Evolutionary conservation across 2,329 filamentous ascomycete species (phyloP).

Genomic region (Colletotrichum australisinense): DNA sequence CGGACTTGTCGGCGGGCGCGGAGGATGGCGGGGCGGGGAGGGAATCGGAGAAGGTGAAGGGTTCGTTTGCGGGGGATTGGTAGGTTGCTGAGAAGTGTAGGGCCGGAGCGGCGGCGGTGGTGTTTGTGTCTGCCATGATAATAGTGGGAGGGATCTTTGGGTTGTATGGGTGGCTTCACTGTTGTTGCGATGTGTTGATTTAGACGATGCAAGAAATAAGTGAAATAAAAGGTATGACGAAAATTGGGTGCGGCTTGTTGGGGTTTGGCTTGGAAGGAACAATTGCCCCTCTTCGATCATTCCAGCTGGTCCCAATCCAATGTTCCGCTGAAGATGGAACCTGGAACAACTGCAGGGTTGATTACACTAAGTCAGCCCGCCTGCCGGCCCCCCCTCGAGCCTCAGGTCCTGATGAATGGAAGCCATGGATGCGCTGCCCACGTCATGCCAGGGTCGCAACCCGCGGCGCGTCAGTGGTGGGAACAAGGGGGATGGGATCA

Average conservation of each 20-base stretch:
- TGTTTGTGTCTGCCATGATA: conserved; percentile 23
- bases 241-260: conserved; percentile 25
- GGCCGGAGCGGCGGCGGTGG: conserved; percentile 10
- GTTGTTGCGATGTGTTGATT: conserved; percentile 3
- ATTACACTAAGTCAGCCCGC: background rate
- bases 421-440: background rate
- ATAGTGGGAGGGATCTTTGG: too few species aligned
- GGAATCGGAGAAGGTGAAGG: conserved; percentile 56
- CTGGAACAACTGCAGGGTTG: conserved; percentile 30
- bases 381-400: background rate
- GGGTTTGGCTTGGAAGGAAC: background rate
- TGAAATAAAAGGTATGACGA: conserved; percentile 15
- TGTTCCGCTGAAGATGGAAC: conserved; percentile 35
- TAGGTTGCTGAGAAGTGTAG: conserved; percentile 62
- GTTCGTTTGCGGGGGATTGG: conserved; percentile 59
- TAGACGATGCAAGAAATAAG: background rate
- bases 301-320: conserved; percentile 19
- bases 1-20: conserved; percentile 61
- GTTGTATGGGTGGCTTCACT: too few species aligned
- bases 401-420: too few species aligned
- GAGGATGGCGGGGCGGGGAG: conserved; percentile 49
- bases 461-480: conserved; percentile 20
- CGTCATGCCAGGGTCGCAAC: conserved; percentile 25
- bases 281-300: conserved; percentile 1
- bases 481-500: conserved; percentile 27